These are phyloP conservation scores for Bimuria novae-zelandiae DNA, from an alignment of 2,329 filamentous ascomycete genomes.

Conservation along the genomic window DNA sequence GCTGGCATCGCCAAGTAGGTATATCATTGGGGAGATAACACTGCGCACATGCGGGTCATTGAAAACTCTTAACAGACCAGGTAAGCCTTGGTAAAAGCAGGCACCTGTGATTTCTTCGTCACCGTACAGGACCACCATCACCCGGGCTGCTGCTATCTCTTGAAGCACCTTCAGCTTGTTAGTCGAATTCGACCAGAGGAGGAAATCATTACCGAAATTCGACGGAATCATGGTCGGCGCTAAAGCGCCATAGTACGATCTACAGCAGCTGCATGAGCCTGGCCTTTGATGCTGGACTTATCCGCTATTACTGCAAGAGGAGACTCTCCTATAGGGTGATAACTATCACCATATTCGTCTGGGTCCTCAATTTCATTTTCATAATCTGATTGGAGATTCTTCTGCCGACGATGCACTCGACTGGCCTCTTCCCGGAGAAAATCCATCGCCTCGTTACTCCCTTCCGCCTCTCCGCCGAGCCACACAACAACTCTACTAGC, in stretches of 20 bases:
- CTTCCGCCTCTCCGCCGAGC: conserved; percentile 13
- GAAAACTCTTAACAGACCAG: neutral
- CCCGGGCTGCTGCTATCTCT: conserved; percentile 14
- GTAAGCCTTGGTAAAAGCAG: conserved; percentile 7
- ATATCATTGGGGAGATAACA: neutral
- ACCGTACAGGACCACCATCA: conserved; percentile 10
- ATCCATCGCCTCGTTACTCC: conserved; percentile 3
- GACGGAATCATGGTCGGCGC: conserved; percentile 13
- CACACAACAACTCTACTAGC: conserved; percentile 16
- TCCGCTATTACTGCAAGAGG: neutral
- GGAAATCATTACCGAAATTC: conserved; percentile 9
- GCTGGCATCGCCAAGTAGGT: conserved; percentile 3
- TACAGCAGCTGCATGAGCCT: neutral
- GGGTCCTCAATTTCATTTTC: neutral
- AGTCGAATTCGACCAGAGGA: neutral
- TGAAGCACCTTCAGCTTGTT: conserved; percentile 12
- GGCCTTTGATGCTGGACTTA: neutral
- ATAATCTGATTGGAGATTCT: too few relatives aligned
- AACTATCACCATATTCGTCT: neutral
- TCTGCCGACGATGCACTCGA: neutral
- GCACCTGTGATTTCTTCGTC: conserved; percentile 7
- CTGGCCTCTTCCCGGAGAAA: neutral
- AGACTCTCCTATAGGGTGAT: neutral
- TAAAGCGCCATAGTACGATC: conserved; percentile 5
- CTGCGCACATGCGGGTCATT: neutral